These are phyloP conservation scores for Achlya hypogyna DNA, from an alignment of 352 stramenopile genomes.

Conservation along the genomic window DNA sequence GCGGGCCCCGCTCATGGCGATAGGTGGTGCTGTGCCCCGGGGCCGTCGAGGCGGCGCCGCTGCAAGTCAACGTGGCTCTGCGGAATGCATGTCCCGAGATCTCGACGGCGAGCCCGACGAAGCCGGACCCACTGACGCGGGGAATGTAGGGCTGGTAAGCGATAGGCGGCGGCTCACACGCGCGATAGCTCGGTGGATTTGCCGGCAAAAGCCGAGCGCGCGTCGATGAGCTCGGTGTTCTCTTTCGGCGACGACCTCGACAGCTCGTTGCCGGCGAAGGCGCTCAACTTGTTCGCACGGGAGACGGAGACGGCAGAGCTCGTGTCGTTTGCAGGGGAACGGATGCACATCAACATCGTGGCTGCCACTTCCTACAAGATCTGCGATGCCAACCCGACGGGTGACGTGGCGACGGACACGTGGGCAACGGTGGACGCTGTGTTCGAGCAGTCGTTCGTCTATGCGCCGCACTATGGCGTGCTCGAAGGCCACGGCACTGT, in stretches of 20 bases:
- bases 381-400: conserved; percentile 15
- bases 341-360: conserved; percentile 17
- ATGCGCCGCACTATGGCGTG: conserved; percentile 6
- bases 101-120: background rate
- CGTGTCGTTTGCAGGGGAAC: conserved; percentile 14
- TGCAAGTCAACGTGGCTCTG: conserved; percentile 16
- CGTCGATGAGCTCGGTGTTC: background rate
- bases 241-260: conserved; percentile 1
- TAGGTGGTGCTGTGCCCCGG: conserved; percentile 18
- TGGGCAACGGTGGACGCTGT: conserved; percentile 11
- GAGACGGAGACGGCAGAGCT: conserved; percentile 7
- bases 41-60: conserved; percentile 1
- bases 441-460: conserved; percentile 18
- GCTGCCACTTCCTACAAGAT: conserved; percentile 19
- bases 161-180: no score
- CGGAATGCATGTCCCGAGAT: conserved; percentile 11
- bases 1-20: no score
- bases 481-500: conserved; percentile 16
- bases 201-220: background rate
- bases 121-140: no score
- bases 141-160: no score
- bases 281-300: conserved; percentile 12
- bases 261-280: background rate
- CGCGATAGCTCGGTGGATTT: background rate
- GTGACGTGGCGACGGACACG: conserved; percentile 3